Percentiles rank a stretch among this genome's conserved stretches.
These are phyloP conservation scores for Gynostemma pentaphyllum DNA, from an alignment of 306 rosid genomes.

Conservation along the genomic window DNA sequence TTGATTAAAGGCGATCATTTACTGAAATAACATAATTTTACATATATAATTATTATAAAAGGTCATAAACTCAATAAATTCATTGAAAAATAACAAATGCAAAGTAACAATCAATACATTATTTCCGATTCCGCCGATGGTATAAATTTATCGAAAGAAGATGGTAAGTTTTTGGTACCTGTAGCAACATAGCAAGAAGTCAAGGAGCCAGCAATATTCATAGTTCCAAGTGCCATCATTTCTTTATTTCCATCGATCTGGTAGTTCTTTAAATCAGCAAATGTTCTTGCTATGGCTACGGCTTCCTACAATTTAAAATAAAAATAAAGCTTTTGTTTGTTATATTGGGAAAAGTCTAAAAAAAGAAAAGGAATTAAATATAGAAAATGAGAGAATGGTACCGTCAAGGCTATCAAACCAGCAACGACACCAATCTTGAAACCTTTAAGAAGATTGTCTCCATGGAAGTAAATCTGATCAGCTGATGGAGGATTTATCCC, in stretches of 20 bases:
- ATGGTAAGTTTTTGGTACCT: constrained; percentile 5
- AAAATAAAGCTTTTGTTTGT: neutral
- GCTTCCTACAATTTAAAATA: constrained; percentile 45
- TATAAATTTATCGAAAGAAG: too few species aligned
- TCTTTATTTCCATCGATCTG: constrained; percentile 76
- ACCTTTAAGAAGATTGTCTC: constrained; percentile 41
- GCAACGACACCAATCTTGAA: constrained; percentile 48
- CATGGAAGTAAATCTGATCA: constrained; percentile 43
- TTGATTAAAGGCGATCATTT: too few species aligned
- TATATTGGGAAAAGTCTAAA: too few species aligned
- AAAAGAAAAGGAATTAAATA: neutral
- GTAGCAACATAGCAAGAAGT: constrained; percentile 82
- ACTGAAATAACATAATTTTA: too few species aligned
- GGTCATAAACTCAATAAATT: neutral
- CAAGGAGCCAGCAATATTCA: constrained; percentile 72
- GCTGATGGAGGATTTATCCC: constrained; percentile 69
- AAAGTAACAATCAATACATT: too few species aligned
- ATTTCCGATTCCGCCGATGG: too few species aligned
- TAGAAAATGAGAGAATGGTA: constrained; percentile 4
- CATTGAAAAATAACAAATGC: neutral
- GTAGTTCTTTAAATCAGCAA: constrained; percentile 72
- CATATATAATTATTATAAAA: too few species aligned
- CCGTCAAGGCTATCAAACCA: constrained; percentile 70
- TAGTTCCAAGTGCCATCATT: constrained; percentile 88
- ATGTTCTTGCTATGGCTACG: constrained; percentile 87